Base-by-base conservation (phyloP, 768 basidiomycete species). In the Macrolepiota fuliginosa region DNA sequence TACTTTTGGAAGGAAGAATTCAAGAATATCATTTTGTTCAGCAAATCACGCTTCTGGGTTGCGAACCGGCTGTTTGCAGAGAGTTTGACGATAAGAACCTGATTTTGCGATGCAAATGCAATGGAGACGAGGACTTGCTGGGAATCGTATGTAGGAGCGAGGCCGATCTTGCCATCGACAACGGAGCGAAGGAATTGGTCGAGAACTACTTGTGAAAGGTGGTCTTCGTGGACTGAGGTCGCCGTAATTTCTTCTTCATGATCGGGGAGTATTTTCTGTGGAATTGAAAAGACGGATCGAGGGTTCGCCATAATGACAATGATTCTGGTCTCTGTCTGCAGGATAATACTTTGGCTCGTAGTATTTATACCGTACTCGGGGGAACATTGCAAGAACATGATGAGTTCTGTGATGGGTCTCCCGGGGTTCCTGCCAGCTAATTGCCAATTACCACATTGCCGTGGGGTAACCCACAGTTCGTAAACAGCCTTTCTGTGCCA, bases 81-180 rank as follows among this genome's bases (percentile, higher is more conserved):
- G 39, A 65, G n/a, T 35, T 45, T 54, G 50, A 83, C 66, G 6
- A 79, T 59, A 0, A 85, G 68, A 1, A 73, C 75, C 0, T 63
- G 67, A 0, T 74, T 69, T 4, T 61, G 50, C 0, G 81, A 75
- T 3, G 82, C 69, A 40, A 85, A 71, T 0, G 81, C 80, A 1
- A 84, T 65, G 0, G 68, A 66, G 0, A 68, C 71, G 11, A 85
- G 65, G 6, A 65, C 62, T 36, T 75, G 74, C 5, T 71, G 69
- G 0, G 71, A 9, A 2, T 72, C 76, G 61, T 80, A 83, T 0
- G 71, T 69, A 0, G 82, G 78, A 6, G 83, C 75, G 4, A 85
- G 61, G 3, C 83, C 83, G 25, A 81, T 62, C 25, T 64, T 42
- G 19, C 67, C 58, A 22, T 68, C 68, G 10, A 62, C 57, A 15